Evolutionary conservation across 805 yeast species (phyloP), one percentile per base, ranked within the genome.

Genomic region (Metschnikowia aberdeeniae): DNA sequence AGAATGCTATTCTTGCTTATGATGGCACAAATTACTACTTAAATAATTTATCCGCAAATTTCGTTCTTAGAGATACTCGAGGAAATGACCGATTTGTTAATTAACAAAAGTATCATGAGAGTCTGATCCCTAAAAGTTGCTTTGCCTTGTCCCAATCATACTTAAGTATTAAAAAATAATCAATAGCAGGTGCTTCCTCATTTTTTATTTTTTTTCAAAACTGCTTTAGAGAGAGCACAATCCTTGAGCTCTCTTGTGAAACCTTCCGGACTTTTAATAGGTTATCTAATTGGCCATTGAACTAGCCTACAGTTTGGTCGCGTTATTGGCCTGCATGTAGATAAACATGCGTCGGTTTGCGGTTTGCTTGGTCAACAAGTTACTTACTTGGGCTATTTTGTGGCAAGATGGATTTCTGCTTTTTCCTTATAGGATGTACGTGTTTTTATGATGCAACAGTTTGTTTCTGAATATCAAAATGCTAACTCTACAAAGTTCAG

Each of bases 341-440:
- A 22, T 22, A 22, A 22, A 22, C 26, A 22, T 22, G 26, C 26
- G 26, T 22, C 8, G 26, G 26, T 22, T 22, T 3, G 26, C 26
- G 26, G 26, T 22, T 22, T 22, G 26, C 26, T 22, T 22, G 26
- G 6, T 22, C 26, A 22, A 22, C 26, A 22, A 7, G 26, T 7
- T 22, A 22, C 26, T 28, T 27, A 22, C 12, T n/a, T 36, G 14
- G 12, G 8, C 12, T 36, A 3, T 28, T 29, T 26, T 9, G 30
- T 29, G 17, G 20, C 27, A 37, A 2, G 11, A 53, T 53, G 57
- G 55, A 52, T 36, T 53, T 51, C 34, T 53, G 57, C 28, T 53
- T 53, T 34, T 47, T 53, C 27, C 43, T 53, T 12, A 46, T 53
- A 20, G 57, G 57, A 22, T 53, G 57, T 53, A 53, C 45, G 57